Conservation (phyloP, 176 grass and related monocot genomes). For the Carex littledalei region DNA sequence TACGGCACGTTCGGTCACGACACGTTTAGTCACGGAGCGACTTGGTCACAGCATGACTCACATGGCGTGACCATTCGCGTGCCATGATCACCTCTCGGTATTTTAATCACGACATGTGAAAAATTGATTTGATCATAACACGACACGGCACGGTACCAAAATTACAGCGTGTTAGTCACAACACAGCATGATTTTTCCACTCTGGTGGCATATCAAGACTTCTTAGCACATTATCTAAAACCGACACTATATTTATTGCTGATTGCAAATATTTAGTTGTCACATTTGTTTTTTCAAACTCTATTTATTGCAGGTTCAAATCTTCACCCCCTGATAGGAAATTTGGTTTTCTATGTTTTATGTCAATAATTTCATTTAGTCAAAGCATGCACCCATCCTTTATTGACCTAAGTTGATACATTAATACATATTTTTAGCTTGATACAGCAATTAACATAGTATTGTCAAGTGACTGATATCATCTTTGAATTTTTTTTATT, state of each 20-base stretch:
- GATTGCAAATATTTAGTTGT: background rate
- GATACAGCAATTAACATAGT: background rate
- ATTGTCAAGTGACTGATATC: background rate
- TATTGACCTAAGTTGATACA: background rate
- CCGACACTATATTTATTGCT: background rate
- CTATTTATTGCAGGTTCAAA: background rate
- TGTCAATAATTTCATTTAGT: constrained; percentile 3
- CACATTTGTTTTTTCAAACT: background rate
- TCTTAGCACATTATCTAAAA: background rate
- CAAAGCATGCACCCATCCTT: background rate
- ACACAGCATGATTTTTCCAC: too few species aligned
- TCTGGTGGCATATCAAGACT: too few species aligned
- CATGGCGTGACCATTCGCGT: too few species aligned
- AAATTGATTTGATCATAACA: too few species aligned
- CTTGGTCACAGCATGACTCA: too few species aligned
- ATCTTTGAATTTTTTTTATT: background rate
- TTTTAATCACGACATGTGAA: too few species aligned
- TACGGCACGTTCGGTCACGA: too few species aligned
- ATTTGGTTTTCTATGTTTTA: background rate
- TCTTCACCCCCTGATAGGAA: background rate
- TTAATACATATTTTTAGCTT: background rate
- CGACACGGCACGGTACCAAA: too few species aligned
- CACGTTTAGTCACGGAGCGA: too few species aligned
- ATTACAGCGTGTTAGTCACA: too few species aligned
- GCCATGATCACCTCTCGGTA: too few species aligned